These are phyloP conservation scores for Craterostigma plantagineum DNA, from an alignment of 257 asterid genomes.

Conservation along the genomic window DNA sequence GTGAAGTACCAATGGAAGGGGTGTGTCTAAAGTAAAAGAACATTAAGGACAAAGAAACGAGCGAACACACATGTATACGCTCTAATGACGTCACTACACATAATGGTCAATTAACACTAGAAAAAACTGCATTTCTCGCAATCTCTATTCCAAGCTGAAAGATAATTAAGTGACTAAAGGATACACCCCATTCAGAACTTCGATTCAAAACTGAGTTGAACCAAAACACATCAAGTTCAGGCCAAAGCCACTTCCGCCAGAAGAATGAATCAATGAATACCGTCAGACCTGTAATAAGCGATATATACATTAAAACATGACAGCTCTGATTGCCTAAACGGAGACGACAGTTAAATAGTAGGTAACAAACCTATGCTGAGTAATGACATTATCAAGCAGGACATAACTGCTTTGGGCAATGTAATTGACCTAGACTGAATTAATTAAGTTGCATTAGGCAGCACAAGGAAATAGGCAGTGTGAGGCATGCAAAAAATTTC, in stretches of 20 bases:
- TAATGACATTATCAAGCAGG: constrained; percentile 36
- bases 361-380: constrained; percentile 56
- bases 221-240: constrained; percentile 93
- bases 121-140: no score
- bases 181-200: constrained; percentile 99
- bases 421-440: constrained; percentile 75
- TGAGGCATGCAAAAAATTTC: constrained; percentile 7
- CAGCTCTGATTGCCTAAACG: constrained; percentile 3
- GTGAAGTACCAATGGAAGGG: constrained; percentile 93
- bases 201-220: constrained; percentile 89
- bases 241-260: constrained; percentile 82
- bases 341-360: background rate
- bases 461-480: no score
- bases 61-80: no score
- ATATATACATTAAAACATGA: constrained; percentile 7
- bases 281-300: constrained; percentile 49
- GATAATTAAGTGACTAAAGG: no score
- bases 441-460: constrained; percentile 13
- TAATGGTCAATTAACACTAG: no score
- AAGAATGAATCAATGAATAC: constrained; percentile 53
- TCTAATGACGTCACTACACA: no score
- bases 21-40: constrained; percentile 44
- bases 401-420: constrained; percentile 48
- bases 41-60: constrained; percentile 14
- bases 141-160: no score